phyloP scores from a whole-genome alignment of 2,329 filamentous ascomycete species.

The Monilinia polystroma region DNA sequence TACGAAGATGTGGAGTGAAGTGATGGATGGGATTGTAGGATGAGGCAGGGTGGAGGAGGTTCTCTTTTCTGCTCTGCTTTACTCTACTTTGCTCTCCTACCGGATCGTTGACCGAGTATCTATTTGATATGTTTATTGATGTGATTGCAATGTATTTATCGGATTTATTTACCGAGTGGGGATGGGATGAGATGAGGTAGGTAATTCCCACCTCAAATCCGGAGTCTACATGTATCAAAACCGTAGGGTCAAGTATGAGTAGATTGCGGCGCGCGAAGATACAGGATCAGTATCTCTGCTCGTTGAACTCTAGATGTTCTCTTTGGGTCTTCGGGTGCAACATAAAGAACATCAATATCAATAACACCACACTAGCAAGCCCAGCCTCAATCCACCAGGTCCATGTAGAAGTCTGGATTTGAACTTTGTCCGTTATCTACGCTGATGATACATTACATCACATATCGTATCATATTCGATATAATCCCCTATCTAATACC shows the following conservation, averaged over 20 bases:
- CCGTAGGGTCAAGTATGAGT: too few relatives aligned
- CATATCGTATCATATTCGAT: neutral
- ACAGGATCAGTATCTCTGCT: neutral
- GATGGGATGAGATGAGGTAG: neutral
- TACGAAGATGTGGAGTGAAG: too few relatives aligned
- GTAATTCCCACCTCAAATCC: neutral
- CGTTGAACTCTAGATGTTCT: too few relatives aligned
- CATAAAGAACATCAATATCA: too few relatives aligned
- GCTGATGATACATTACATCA: neutral
- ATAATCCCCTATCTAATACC: neutral
- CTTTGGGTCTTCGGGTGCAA: too few relatives aligned
- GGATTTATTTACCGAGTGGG: neutral
- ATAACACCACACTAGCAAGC: neutral
- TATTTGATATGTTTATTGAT: neutral
- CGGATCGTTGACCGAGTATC: neutral
- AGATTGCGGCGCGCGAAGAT: neutral
- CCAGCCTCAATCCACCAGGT: neutral
- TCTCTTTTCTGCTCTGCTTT: too few relatives aligned
- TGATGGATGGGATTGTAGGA: too few relatives aligned
- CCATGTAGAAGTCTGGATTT: neutral
- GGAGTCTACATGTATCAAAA: too few relatives aligned
- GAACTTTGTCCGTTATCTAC: neutral
- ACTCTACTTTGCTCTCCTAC: neutral
- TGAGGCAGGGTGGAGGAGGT: too few relatives aligned
- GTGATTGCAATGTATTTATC: neutral